Evolutionary conservation across 371 early-diverging fungal genomes (phyloP), one percentile per base, ranked within the genome.

Genomic region (Rhizopus stolonifer): DNA sequence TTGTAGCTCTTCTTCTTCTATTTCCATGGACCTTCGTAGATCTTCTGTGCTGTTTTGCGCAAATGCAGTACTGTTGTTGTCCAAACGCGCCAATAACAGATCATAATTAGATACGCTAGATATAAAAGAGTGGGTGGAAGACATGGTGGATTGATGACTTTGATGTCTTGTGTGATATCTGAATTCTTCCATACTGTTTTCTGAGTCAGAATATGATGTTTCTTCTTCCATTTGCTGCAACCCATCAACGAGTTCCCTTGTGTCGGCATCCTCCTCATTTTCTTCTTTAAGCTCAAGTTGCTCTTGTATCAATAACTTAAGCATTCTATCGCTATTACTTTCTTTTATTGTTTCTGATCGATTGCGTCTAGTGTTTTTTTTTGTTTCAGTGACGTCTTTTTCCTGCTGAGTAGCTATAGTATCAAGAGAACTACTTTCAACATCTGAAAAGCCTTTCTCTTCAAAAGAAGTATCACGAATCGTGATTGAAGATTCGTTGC

Each of bases 31-130:
- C 49, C 15, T 58, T 54, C 74, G 70, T 43, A 61, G 68, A 18
- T 79, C 70, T 42, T 75, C 59, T 44, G 72, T 42, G 9, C 23
- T 42, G 1, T 42, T n/a, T 2, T 39, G 23, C 2, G 23, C 34
- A 26, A 23, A 11, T 51, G 24, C 15, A 5, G 46, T 8, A n/a
- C 47, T 18, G 56, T 80, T 72, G 29, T 74, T 80, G 48, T 87
- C 89, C 46, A 91, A 66, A 58, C 85, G 71, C 19, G 81, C 80
- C 56, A 90, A 61, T 34, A 91, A 52, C 39, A 83, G 36, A 57
- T 85, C 85, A 50, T 77, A 77, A 23, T 63, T 63, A 17, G 75
- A 74, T 4, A 65, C 68, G 38, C 68, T 73, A 8, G 74, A 73
- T 13, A 56, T 60, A 50, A 51, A 62, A 1, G 68, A 68, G 33